Evolutionary conservation across 2,329 filamentous ascomycete species (phyloP).

Genomic region (Aspergillaceae sp.): DNA sequence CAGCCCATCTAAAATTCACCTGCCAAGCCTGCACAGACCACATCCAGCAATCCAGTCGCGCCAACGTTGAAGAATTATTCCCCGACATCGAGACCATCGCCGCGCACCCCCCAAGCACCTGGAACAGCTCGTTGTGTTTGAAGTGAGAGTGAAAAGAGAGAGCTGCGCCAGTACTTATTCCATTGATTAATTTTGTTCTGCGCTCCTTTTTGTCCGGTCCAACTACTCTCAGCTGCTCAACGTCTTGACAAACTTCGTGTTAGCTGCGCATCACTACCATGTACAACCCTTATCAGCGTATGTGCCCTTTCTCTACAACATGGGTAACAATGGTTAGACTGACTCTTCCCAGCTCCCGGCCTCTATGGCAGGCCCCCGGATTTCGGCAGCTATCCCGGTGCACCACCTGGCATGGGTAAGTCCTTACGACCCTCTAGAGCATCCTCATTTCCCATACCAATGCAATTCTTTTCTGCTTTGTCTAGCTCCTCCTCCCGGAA

Average conservation of each 20-base stretch:
- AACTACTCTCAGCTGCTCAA: not conserved
- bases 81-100: not conserved
- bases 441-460: conserved; percentile 8
- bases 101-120: not conserved
- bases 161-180: no score
- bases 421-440: conserved; percentile 1
- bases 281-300: conserved; percentile 40
- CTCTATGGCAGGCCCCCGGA: conserved; percentile 68
- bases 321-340: not conserved
- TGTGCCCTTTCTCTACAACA: conserved; percentile 6
- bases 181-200: no score
- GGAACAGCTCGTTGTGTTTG: not conserved
- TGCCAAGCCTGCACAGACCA: not conserved
- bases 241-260: not conserved
- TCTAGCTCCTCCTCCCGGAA: not conserved
- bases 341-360: conserved; percentile 23
- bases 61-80: not conserved
- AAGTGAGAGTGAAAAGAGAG: not conserved
- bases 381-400: conserved; percentile 63
- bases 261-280: conserved; percentile 19
- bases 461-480: conserved; percentile 1
- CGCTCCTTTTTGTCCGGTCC: no score
- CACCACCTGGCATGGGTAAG: conserved; percentile 76
- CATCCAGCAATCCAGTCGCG: not conserved
- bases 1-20: not conserved